Base-by-base conservation (phyloP, 345 rosid species). In the Reutealis trisperma region DNA sequence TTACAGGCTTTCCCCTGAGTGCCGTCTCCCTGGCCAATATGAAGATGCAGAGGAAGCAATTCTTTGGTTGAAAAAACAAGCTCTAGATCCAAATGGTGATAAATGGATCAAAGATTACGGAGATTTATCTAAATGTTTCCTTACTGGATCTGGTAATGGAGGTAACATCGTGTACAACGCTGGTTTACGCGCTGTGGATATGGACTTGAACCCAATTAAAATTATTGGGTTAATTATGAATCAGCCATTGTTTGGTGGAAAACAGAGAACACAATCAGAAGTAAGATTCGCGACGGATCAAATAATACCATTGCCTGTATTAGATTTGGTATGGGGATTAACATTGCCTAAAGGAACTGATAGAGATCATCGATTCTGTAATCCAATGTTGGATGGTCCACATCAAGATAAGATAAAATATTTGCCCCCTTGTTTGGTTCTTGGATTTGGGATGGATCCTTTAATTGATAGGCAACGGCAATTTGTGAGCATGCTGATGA, bases 331-430 rank as follows among this genome's bases (percentile, higher is more conserved):
- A 1, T 76, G 79, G 79, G 79, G 68, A 15, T 4, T 68, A 41
- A 44, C 60, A 1, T 60, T 76, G 74, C 79, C 79, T 6, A 70
- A 59, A 59, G 79, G 74, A 22, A 34, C 47, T 30, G 61, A 76
- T 37, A 59, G 73, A 2, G 74, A 68, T 12, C 79, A 76, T 21
- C 24, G 60, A 18, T 76, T 1, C 54, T 68, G 79, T 30, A 76
- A 76, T 60, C 79, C 79, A 9, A 58, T 59, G 74, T 9, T 60
- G 25, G 74, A 68, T 16, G 79, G 79, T 6, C 74, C 79, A 1
- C 79, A 69, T 8, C 37, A 44, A 24, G 32, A 47, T 11, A 69
- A 59, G 79, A 19, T 76, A 2, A 24, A 41, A 1, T 7, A 6
- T 3, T 25, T 76, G 22, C 68, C 22, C 24, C 54, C 51, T 7